A percentile compares a stretch with the other conserved stretches of the same genome.
Conservation (phyloP, 805 yeast species). For the Pichia eremophila region DNA sequence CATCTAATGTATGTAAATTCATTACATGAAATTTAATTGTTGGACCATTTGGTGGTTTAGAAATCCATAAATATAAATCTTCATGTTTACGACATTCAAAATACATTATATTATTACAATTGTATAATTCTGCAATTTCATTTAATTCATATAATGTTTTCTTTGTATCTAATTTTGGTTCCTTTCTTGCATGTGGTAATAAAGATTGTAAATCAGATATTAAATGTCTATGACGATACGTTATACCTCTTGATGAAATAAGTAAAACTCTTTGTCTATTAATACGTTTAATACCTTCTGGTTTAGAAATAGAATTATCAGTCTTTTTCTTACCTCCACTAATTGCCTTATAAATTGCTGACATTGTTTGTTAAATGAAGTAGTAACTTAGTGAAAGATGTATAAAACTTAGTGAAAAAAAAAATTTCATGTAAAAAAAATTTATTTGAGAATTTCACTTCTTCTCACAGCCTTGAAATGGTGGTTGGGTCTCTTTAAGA, state of each 20-base stretch:
- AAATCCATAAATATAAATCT: slow-evolving; percentile 88
- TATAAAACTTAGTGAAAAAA: neutral
- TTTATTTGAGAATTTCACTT: no score
- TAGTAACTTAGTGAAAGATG: neutral
- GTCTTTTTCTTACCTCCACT: neutral
- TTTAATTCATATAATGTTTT: slow-evolving; percentile 80
- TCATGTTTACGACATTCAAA: slow-evolving; percentile 95
- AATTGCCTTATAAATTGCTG: slow-evolving; percentile 64
- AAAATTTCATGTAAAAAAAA: neutral
- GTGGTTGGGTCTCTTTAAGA: no score
- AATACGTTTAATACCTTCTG: slow-evolving; percentile 45
- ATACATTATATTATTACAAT: slow-evolving; percentile 89
- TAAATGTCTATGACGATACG: slow-evolving; percentile 90
- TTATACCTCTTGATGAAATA: slow-evolving; percentile 90
- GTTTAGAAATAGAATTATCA: slow-evolving; percentile 7
- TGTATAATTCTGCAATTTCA: slow-evolving; percentile 93
- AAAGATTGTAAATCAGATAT: slow-evolving; percentile 69
- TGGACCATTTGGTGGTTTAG: slow-evolving; percentile 98
- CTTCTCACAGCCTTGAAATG: no score
- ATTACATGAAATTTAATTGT: slow-evolving; percentile 89
- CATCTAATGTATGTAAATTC: slow-evolving; percentile 93
- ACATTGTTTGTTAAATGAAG: slow-evolving; percentile 33
- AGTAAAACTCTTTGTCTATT: slow-evolving; percentile 85
- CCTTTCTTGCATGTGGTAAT: slow-evolving; percentile 92
- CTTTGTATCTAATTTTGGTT: slow-evolving; percentile 91